A percentile compares a stretch with the other conserved stretches of the same genome.
Conservation (phyloP, 2,329 filamentous ascomycete genomes). For the Penicillium hesseltinei region DNA sequence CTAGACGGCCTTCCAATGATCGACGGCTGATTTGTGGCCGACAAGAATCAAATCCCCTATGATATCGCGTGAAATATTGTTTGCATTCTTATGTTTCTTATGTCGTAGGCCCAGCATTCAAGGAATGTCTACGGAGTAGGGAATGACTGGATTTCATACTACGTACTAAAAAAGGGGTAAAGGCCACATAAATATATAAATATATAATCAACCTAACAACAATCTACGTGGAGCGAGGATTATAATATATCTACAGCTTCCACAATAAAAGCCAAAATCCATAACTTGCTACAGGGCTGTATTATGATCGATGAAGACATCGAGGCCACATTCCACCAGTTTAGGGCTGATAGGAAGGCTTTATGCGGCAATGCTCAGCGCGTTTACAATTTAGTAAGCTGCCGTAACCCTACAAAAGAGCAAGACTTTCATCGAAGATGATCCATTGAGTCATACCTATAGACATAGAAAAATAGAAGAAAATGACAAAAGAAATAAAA, state of each 20-base stretch:
- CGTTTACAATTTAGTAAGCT: no score
- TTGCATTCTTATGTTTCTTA: neutral
- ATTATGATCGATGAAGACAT: neutral
- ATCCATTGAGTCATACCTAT: constrained; percentile 21
- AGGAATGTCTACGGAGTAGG: neutral
- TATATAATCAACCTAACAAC: neutral
- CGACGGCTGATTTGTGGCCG: neutral
- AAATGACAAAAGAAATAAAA: constrained; percentile 21
- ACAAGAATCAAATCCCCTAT: neutral
- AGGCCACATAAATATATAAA: neutral
- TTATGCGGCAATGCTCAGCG: no score
- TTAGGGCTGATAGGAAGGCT: neutral
- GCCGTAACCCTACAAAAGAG: neutral
- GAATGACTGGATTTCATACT: neutral
- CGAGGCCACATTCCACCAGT: no score
- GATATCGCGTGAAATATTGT: neutral
- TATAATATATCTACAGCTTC: no score
- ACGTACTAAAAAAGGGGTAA: no score
- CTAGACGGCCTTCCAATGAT: neutral
- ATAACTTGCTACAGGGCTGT: neutral
- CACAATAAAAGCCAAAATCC: neutral
- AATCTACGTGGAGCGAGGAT: neutral
- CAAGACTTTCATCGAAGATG: neutral
- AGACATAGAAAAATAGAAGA: constrained; percentile 16
- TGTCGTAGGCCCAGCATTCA: neutral